Evolutionary conservation across 371 early-diverging fungal species (phyloP), one percentile per base, ranked within the genome.

Genomic region (Circinella umbellata): DNA sequence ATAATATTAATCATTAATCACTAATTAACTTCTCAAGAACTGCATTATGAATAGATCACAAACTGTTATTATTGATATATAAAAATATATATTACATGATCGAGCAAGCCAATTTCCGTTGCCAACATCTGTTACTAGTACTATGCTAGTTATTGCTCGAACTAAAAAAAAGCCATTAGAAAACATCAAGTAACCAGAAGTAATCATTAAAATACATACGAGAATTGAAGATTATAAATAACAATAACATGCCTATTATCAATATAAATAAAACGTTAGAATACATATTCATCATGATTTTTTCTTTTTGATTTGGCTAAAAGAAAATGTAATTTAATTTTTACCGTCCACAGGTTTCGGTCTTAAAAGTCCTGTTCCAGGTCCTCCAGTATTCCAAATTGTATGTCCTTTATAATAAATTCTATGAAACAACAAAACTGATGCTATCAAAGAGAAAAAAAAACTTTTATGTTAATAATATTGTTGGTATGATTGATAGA

Each of bases 311-410:
- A 27, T 1, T 27, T 27, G 27, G 27, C 27, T 27, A 27, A 27
- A 27, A 2, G 27, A 27, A 27, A 27, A 27, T 27, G 27, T 27
- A 27, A 27, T 27, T 27, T 2, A 2, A 27, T 27, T 27, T 27
- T 27, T 27, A 27, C 27, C 67, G 14, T 75, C 76, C 9, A 75
- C 63, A 14, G 76, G 76, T 42, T 69, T 71, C 1, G 73, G 73
- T 42, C 73, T 69, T 18, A 73, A 39, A 20, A 64, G 64, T 18
- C 69, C 69, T 7, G 34, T 9, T 48, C 69, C 63, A 2, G 42
- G 18, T 0, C 63, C 62, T 13, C 48, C 37, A 4, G 51, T 35
- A 14, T 69, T 69, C 38, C 69, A 69, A 14, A 73, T 53, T 10
- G 46, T 14, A 18, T 67, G 73, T 14, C 69, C 69, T n/a, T 63